Base-by-base conservation (phyloP, 257 asterid genomes). In the Fraxinus excelsior region DNA sequence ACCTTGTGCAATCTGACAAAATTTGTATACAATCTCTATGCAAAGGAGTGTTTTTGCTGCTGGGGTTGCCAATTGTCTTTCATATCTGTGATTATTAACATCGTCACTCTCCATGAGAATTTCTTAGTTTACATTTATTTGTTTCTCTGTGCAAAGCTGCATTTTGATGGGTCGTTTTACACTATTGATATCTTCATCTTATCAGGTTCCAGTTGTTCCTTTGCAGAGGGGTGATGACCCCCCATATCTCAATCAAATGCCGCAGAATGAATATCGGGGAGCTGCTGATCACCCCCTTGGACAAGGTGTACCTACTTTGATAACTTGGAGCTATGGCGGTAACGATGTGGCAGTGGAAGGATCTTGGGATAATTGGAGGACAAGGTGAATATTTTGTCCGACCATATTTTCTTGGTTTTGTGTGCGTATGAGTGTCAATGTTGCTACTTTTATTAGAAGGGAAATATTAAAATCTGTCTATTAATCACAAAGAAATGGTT, bases 341-440 rank as follows among this genome's bases (percentile, higher is more conserved):
- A 91, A 87, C 80, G 85, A 58, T 38, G 97, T 94, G 79, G 87
- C 89, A 11, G 88, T 92, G 68, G 93, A 94, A 85, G 97, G 99
- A 78, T 94, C 97, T 67, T 94, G 99, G 99, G 97, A 94, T 84
- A 91, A 90, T 83, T 94, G 97, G 97, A 89, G 84, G 71, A 83
- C 96, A 79, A 91, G 97, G 99, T 94, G 68, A 72, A 65, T 56
- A 68, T 49, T 67, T 76, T 68, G 19, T 23, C 65, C 68, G 9
- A 58, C 58, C 68, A 46, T 74, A 51, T 40, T 40, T 74, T 32
- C 53, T 85, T 79, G 34, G 29, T 34, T 71, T 44, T 35, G 44
- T 42, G 79, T 34, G 71, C 72, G 44, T 73, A 0, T 56, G 26
- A 5, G 65, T 37, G 12, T 62, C 26, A 7, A 5, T 9, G 31